Evolutionary conservation across 2,329 filamentous ascomycete genomes (phyloP).

Genomic region (Calcarisporium arbuscula): DNA sequence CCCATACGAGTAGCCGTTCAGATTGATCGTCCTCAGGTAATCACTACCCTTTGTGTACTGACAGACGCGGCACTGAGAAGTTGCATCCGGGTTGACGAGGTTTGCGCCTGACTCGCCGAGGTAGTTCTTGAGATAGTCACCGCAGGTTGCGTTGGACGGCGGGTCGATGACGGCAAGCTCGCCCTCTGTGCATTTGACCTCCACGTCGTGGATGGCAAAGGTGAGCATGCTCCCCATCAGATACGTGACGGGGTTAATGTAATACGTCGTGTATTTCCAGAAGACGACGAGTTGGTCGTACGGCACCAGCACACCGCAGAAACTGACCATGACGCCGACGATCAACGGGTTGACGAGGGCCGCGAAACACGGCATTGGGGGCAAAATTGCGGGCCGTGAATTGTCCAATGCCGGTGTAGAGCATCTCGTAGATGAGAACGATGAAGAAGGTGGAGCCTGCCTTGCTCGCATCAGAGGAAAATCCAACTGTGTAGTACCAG

Average conservation of each 20-base stretch:
- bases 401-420: conserved; percentile 56
- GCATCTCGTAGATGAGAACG: conserved; percentile 53
- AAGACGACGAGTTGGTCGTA: conserved; percentile 56
- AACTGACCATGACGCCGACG: conserved; percentile 55
- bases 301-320: conserved; percentile 71
- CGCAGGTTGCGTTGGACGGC: conserved; percentile 46
- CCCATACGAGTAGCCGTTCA: conserved; percentile 55
- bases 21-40: conserved; percentile 53
- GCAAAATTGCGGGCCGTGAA: conserved; percentile 56
- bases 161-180: conserved; percentile 50
- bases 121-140: conserved; percentile 49
- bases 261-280: conserved; percentile 64
- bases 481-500: conserved; percentile 56
- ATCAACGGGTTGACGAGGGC: conserved; percentile 51
- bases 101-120: conserved; percentile 42
- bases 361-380: conserved; percentile 54
- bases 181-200: conserved; percentile 37
- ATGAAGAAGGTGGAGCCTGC: conserved; percentile 48
- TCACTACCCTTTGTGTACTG: conserved; percentile 52
- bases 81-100: conserved; percentile 55
- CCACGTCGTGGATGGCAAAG: conserved; percentile 41
- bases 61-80: conserved; percentile 51
- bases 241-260: conserved; percentile 55
- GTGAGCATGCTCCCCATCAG: conserved; percentile 50
- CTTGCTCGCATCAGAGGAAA: conserved; percentile 34